A percentile compares a stretch with the other conserved stretches of the same genome.
These are phyloP conservation scores for Pisolithus microcarpus DNA, from an alignment of 768 basidiomycete species.

Conservation along the genomic window DNA sequence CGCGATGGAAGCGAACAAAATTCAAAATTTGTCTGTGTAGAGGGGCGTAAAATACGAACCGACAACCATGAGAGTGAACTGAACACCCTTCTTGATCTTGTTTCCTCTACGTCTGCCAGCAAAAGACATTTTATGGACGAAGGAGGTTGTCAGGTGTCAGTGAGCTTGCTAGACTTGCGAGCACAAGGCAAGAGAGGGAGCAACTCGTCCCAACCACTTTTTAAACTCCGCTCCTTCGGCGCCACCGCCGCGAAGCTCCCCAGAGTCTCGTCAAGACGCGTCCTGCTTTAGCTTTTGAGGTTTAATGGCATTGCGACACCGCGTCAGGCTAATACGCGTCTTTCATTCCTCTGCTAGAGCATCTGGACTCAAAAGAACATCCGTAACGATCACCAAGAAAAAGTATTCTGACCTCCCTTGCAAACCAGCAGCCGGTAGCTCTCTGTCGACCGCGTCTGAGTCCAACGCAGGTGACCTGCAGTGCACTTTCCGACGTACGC, in stretches of 20 bases:
- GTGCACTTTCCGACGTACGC: background rate
- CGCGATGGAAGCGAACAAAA: slow-evolving; percentile 6
- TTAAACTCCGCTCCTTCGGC: slow-evolving; percentile 27
- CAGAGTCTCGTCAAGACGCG: background rate
- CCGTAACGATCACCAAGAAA: slow-evolving; percentile 37
- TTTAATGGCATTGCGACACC: slow-evolving; percentile 1
- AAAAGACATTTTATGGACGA: slow-evolving; percentile 57
- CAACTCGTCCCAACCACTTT: slow-evolving; percentile 25
- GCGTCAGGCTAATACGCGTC: slow-evolving; percentile 4
- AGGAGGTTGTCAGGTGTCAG: slow-evolving; percentile 9
- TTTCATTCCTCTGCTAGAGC: background rate
- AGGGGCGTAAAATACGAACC: slow-evolving; percentile 47
- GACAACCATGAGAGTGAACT: slow-evolving; percentile 97
- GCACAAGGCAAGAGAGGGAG: slow-evolving; percentile 24
- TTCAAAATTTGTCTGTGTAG: background rate
- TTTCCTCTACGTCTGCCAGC: slow-evolving; percentile 82
- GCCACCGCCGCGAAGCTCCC: slow-evolving; percentile 28
- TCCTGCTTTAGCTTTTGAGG: slow-evolving; percentile 2
- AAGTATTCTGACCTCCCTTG: slow-evolving; percentile 52
- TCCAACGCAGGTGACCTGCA: background rate
- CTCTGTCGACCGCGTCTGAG: background rate
- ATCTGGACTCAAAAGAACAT: background rate
- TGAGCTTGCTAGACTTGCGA: slow-evolving; percentile 22
- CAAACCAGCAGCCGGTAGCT: background rate
- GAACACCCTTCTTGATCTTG: slow-evolving; percentile 98